Percentiles rank a stretch among this genome's conserved stretches.
These are phyloP conservation scores for Pyrenula aspistea DNA, from an alignment of 495 filamentous ascomycete species.

Conservation along the genomic window DNA sequence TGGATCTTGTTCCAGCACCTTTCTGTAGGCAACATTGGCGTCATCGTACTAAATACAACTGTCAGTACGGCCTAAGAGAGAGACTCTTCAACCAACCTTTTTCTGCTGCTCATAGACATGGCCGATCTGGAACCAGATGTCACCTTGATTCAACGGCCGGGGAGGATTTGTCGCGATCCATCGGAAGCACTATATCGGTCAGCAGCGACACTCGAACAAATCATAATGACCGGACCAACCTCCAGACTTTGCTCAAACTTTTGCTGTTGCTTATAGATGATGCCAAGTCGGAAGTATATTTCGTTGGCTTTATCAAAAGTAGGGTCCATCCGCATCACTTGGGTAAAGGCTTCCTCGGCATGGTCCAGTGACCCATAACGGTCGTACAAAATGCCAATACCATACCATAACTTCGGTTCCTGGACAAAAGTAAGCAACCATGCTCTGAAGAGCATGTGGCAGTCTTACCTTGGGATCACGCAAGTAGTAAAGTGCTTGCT, in stretches of 20 bases:
- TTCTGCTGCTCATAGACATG: slow-evolving; percentile 99
- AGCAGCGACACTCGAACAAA: slow-evolving; percentile 12
- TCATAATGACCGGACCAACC: slow-evolving; percentile 33
- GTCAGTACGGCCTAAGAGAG: slow-evolving; percentile 9
- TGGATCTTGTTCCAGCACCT: slow-evolving; percentile 88
- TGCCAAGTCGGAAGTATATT: slow-evolving; percentile 96
- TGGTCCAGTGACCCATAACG: slow-evolving; percentile 94
- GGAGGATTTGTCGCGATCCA: slow-evolving; percentile 94
- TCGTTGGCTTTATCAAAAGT: slow-evolving; percentile 99
- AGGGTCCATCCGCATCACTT: slow-evolving; percentile 98
- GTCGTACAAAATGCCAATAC: slow-evolving; percentile 96
- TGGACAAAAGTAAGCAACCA: slow-evolving; percentile 23
- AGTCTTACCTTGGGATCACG: slow-evolving; percentile 77
- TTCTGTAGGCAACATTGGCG: slow-evolving; percentile 82
- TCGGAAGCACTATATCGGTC: slow-evolving; percentile 67
- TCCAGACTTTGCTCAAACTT: slow-evolving; percentile 89
- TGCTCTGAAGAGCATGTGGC: not conserved
- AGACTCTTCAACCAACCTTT: slow-evolving; percentile 52
- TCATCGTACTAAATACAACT: slow-evolving; percentile 60
- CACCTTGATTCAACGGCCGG: slow-evolving; percentile 86
- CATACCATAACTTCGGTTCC: slow-evolving; percentile 98
- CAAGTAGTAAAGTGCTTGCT: slow-evolving; percentile 86
- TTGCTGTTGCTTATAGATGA: slow-evolving; percentile 98
- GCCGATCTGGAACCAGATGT: slow-evolving; percentile 99
- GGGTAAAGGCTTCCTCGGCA: slow-evolving; percentile 95